Percentiles rank a stretch among this genome's conserved stretches.
Evolutionary conservation across 140 eudicot species (phyloP).

Genomic region (Ambrosia hybrid): DNA sequence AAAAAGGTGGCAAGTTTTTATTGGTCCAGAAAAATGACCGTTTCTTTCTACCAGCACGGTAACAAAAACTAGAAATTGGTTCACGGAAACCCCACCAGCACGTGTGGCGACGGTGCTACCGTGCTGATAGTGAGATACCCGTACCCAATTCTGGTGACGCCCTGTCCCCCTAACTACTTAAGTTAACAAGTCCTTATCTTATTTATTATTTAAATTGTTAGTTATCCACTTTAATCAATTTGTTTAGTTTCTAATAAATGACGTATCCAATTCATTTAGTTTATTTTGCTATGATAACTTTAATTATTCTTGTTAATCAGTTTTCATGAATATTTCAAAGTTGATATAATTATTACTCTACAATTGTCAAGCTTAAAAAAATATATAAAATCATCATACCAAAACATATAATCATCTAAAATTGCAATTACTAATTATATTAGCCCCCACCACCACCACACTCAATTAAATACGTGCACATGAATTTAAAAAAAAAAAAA

Average conservation of each 20-base stretch:
- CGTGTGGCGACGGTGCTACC: no score
- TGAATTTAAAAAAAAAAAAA: neutral
- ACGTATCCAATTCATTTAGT: neutral
- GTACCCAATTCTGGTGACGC: no score
- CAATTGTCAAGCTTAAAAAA: neutral
- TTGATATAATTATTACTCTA: conserved; percentile 12
- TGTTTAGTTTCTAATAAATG: neutral
- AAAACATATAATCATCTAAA: neutral
- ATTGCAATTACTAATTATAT: neutral
- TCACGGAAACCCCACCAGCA: no score
- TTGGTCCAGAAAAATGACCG: no score
- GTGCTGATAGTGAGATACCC: no score
- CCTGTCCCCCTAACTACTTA: neutral
- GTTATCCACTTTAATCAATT: neutral
- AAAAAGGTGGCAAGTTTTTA: no score
- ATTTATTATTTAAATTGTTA: neutral
- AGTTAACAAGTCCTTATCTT: neutral
- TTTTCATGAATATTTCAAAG: neutral
- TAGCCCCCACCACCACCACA: neutral
- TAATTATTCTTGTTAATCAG: neutral
- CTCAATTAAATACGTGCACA: conserved; percentile 7
- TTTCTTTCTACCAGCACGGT: no score
- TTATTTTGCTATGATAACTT: neutral
- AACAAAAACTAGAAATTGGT: no score
- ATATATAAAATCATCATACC: no score